Evolutionary conservation across 2,329 filamentous ascomycete genomes (phyloP).

Genomic region (Diaporthe citriasiana): DNA sequence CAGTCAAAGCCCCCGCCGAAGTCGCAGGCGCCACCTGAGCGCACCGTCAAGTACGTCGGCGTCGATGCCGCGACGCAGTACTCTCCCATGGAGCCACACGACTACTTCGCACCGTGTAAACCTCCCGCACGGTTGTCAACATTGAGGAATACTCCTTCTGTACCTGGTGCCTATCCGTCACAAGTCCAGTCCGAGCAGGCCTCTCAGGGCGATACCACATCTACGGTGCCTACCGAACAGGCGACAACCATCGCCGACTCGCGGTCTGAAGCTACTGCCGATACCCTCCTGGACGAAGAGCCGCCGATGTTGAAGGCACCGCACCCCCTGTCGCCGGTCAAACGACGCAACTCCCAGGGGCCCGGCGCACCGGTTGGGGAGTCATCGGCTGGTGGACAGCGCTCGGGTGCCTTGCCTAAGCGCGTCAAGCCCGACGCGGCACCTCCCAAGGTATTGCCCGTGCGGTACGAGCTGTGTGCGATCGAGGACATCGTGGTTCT

Average conservation of each 20-base stretch:
- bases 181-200: constrained; percentile 26
- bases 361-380: constrained; percentile 45
- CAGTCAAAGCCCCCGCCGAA: constrained; percentile 44
- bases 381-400: constrained; percentile 38
- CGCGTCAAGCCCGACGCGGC: constrained; percentile 65
- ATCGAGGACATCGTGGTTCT: constrained; percentile 90
- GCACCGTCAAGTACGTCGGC: constrained; percentile 59
- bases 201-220: neutral
- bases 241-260: constrained; percentile 33
- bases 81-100: constrained; percentile 63
- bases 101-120: constrained; percentile 50
- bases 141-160: constrained; percentile 25
- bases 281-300: constrained; percentile 45
- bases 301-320: constrained; percentile 47
- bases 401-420: constrained; percentile 59
- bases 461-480: constrained; percentile 84
- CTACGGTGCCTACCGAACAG: constrained; percentile 26
- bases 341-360: constrained; percentile 61
- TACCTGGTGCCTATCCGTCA: constrained; percentile 27
- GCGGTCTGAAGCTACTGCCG: constrained; percentile 38
- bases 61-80: constrained; percentile 65
- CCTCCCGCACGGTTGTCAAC: constrained; percentile 12
- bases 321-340: constrained; percentile 53
- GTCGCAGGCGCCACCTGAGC: constrained; percentile 47
- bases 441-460: constrained; percentile 73